Conservation (phyloP, 2,329 filamentous ascomycete genomes). For the Diaporthe citrichinensis region DNA sequence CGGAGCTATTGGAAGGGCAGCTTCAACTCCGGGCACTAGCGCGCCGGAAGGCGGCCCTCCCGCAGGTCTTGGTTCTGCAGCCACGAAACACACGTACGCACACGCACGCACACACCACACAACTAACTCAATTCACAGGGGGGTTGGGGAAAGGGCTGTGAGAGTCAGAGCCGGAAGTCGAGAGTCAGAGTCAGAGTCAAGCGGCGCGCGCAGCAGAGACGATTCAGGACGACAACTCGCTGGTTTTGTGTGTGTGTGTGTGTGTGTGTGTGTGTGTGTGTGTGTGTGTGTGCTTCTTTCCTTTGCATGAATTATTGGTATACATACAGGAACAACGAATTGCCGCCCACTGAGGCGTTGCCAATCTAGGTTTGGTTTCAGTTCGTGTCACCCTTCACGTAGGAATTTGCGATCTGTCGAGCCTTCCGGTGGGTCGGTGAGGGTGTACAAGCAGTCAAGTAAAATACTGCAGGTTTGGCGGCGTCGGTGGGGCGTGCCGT, state of each 20-base stretch:
- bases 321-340: not conserved
- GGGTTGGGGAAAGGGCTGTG: not conserved
- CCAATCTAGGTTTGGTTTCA: not conserved
- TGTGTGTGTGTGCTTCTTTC: not conserved
- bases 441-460: not conserved
- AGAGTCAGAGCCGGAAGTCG: not conserved
- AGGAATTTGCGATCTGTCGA: slow-evolving; percentile 8
- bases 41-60: slow-evolving; percentile 7
- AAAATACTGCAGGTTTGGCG: not conserved
- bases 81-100: slow-evolving; percentile 8
- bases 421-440: not conserved
- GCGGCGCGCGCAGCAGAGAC: not conserved
- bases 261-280: not conserved
- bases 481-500: not conserved
- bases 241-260: not conserved
- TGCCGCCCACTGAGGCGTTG: not conserved
- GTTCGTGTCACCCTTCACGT: not conserved
- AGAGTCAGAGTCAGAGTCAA: not conserved
- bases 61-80: slow-evolving; percentile 22
- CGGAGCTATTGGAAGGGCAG: slow-evolving; percentile 27
- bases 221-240: not conserved
- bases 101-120: not conserved
- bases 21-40: slow-evolving; percentile 14
- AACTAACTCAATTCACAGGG: not conserved
- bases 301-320: not conserved